Base-by-base conservation (phyloP, 768 basidiomycete genomes). In the Termitomyces sp. region DNA sequence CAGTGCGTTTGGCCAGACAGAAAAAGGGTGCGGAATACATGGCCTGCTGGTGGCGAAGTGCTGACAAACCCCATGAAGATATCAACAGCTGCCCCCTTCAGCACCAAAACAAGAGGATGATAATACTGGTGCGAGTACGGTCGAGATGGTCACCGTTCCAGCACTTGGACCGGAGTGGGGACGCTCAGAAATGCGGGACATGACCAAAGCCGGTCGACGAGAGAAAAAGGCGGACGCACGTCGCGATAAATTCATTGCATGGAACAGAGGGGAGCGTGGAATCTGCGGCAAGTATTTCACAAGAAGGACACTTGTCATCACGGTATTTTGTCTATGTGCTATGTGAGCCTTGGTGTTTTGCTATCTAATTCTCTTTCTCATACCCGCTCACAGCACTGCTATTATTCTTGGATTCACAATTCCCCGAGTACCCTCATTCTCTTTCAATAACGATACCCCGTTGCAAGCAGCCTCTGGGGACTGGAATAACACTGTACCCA, bases 91-190 rank as follows among this genome's bases (percentile, higher is more conserved):
- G 39, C 73, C 72, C 13, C 74, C 76, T 26, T 50, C 70, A 4
- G 66, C 74, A 44, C 70, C 68, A 32, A 82, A 80, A 27, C 76
- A 76, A 30, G 57, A 65, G 12, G 78, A 78, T 48, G 65, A 67
- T 13, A 67, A 69, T 45, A 66, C 62, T 43, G 52, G 72, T 18
- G 55, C 65, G 4, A 76, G 77, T 10, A 84, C 82, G 3, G 90
- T 94, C 24, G 95, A 98, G 72, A 79, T 95, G 70, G 88, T 96
- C 44, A 96, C 95, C 0, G 93, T 97, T 0, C 95, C 95, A 3
- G 91, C 91, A 2, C 79, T 98, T 3, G 95, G 95, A 20, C 76
- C 95, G 0, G 95, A 98, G 74, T 98, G 95, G 95, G 82, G 82
- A 26, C 84, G 85, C 50, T 75, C 81, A 20, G 95, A 98, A 69